These are phyloP conservation scores for Calonectria multiphialidica DNA, from an alignment of 2,329 filamentous ascomycete genomes.

Conservation along the genomic window DNA sequence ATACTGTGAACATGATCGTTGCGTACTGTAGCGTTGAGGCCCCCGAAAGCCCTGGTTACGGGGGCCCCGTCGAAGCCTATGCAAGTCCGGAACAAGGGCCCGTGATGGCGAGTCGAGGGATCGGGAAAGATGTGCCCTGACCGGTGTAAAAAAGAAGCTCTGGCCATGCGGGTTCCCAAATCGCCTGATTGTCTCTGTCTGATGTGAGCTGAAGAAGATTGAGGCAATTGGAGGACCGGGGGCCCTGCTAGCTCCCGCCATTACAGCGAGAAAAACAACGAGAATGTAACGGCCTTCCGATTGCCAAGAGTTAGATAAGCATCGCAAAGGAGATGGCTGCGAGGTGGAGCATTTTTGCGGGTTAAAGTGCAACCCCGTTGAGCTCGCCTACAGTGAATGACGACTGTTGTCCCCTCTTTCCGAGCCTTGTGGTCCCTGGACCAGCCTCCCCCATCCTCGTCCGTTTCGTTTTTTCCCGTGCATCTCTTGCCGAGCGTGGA, in stretches of 20 bases:
- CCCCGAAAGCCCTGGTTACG: conserved; percentile 11
- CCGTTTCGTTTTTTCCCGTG: conserved; percentile 11
- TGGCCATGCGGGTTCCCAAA: conserved; percentile 14
- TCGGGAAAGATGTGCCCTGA: conserved; percentile 2
- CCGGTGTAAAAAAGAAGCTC: conserved; percentile 6
- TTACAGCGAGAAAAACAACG: conserved; percentile 23
- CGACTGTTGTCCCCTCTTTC: conserved; percentile 7
- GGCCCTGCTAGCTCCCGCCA: conserved; percentile 34
- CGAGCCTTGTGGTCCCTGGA: conserved; percentile 32
- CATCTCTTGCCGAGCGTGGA: neutral
- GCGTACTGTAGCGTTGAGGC: conserved; percentile 24
- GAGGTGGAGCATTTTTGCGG: conserved; percentile 27
- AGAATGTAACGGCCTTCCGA: conserved; percentile 30
- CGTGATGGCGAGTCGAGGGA: conserved; percentile 18
- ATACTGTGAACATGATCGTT: conserved; percentile 25
- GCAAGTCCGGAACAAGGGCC: conserved; percentile 14
- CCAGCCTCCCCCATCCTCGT: conserved; percentile 29
- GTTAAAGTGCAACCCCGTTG: conserved; percentile 25
- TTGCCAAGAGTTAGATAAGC: conserved; percentile 39
- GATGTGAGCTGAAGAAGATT: conserved; percentile 25
- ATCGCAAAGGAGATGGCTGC: conserved; percentile 27
- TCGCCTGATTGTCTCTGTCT: conserved; percentile 23
- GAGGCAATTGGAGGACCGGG: conserved; percentile 39
- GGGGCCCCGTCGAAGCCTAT: conserved; percentile 9
- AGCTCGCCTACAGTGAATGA: conserved; percentile 19